phyloP scores from a whole-genome alignment of 2,329 filamentous ascomycete genomes.

The Arthrobotrys musiformis region DNA sequence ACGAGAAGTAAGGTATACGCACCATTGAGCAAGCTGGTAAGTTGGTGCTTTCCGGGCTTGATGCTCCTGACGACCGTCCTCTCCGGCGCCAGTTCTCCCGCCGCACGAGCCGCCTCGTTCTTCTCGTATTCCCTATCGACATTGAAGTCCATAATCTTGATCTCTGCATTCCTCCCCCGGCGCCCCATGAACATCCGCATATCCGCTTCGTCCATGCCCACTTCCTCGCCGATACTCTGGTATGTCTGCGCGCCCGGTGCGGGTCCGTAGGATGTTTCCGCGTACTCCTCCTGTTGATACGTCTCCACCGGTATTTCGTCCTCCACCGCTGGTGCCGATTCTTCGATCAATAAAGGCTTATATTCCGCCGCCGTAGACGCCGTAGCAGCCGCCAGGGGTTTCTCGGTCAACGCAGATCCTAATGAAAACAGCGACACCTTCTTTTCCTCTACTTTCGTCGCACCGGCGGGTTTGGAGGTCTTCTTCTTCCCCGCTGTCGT shows the following conservation, averaged over 20 bases:
- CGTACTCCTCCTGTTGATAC: conserved; percentile 10
- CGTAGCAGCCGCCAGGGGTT: background rate
- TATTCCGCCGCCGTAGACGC: conserved; percentile 54
- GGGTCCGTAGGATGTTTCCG: background rate
- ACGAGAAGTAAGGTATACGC: conserved; percentile 63
- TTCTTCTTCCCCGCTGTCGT: conserved; percentile 34
- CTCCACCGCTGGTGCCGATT: conserved; percentile 40
- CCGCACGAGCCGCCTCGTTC: conserved; percentile 70
- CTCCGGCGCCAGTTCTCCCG: conserved; percentile 65
- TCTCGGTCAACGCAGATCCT: conserved; percentile 39
- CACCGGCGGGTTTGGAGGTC: background rate
- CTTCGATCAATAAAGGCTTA: conserved; percentile 58
- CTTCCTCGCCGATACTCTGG: conserved; percentile 69
- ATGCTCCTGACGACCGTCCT: conserved; percentile 74
- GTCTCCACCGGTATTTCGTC: conserved; percentile 7
- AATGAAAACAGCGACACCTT: conserved; percentile 54
- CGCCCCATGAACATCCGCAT: conserved; percentile 74
- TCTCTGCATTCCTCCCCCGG: conserved; percentile 60
- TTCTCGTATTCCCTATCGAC: conserved; percentile 73
- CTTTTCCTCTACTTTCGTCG: conserved; percentile 21
- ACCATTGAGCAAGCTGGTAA: conserved; percentile 73
- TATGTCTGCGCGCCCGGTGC: conserved; percentile 64
- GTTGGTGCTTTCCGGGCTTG: conserved; percentile 74
- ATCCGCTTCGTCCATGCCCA: conserved; percentile 71
- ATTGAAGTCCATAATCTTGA: conserved; percentile 73